Evolutionary conservation across 2,329 filamentous ascomycete genomes (phyloP).

Genomic region (Cladophialophora exuberans): DNA sequence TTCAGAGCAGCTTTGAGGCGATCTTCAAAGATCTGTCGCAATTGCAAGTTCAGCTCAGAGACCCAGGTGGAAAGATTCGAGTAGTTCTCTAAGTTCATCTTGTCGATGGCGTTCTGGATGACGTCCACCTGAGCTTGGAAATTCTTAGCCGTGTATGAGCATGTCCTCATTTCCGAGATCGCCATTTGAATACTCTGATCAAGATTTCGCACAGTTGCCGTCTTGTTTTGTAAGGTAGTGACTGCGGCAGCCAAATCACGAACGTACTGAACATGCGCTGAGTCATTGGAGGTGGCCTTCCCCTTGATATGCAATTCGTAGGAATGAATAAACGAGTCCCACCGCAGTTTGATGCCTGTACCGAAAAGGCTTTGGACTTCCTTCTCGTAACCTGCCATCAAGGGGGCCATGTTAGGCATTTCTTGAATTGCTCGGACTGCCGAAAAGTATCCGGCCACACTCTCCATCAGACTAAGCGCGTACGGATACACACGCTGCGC

Average conservation of each 20-base stretch:
- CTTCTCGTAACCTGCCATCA: slow-evolving; percentile 89
- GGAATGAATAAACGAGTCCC: slow-evolving; percentile 97
- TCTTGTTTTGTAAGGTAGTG: slow-evolving; percentile 86
- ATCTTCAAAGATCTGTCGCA: slow-evolving; percentile 77
- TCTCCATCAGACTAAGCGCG: slow-evolving; percentile 97
- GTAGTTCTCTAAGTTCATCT: slow-evolving; percentile 94
- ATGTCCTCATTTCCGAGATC: slow-evolving; percentile 79
- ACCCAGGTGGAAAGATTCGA: slow-evolving; percentile 94
- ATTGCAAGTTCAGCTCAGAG: slow-evolving; percentile 78
- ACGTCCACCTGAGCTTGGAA: slow-evolving; percentile 81
- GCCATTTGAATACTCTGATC: slow-evolving; percentile 82
- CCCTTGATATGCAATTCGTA: slow-evolving; percentile 86
- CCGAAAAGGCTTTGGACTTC: slow-evolving; percentile 81
- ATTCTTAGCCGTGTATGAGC: slow-evolving; percentile 76
- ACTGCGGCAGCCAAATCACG: slow-evolving; percentile 88
- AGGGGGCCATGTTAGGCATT: slow-evolving; percentile 83
- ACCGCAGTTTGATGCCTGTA: slow-evolving; percentile 87
- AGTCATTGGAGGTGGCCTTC: slow-evolving; percentile 66
- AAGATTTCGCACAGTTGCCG: slow-evolving; percentile 74
- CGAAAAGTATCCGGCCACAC: slow-evolving; percentile 89
- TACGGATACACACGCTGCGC: slow-evolving; percentile 99
- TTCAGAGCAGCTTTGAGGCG: slow-evolving; percentile 83
- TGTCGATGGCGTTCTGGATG: slow-evolving; percentile 91
- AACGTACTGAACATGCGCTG: slow-evolving; percentile 95
- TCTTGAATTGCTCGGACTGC: slow-evolving; percentile 80